Evolutionary conservation across 805 yeast species (phyloP).

Genomic region (Alloascoidea africana): DNA sequence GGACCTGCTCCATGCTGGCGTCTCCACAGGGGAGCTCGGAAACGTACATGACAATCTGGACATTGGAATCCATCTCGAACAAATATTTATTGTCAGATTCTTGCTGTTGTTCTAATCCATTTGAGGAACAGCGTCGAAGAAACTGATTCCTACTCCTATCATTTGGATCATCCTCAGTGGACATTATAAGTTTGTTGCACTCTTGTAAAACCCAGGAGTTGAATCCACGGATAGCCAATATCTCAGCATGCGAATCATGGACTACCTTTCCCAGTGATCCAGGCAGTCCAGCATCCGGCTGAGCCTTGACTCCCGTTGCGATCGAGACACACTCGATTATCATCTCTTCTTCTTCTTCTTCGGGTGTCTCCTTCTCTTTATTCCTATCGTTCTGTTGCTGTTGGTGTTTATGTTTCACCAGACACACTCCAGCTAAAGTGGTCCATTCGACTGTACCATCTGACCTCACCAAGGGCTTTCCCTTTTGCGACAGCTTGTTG

Average conservation of each 20-base stretch:
- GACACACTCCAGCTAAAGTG: slow-evolving; percentile 61
- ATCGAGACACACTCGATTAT: slow-evolving; percentile 28
- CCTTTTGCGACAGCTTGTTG: slow-evolving; percentile 18
- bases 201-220: slow-evolving; percentile 45
- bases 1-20: slow-evolving; percentile 43
- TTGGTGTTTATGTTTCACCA: too few species aligned
- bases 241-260: slow-evolving; percentile 89
- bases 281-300: slow-evolving; percentile 35
- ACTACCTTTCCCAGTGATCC: slow-evolving; percentile 43
- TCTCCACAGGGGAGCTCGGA: slow-evolving; percentile 90
- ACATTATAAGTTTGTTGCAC: slow-evolving; percentile 13
- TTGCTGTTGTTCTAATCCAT: slow-evolving; percentile 8
- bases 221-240: slow-evolving; percentile 55
- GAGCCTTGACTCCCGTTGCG: slow-evolving; percentile 74
- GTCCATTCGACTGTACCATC: slow-evolving; percentile 74
- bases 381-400: too few species aligned
- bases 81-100: slow-evolving; percentile 1
- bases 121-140: slow-evolving; percentile 10
- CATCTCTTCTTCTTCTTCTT: slow-evolving; percentile 9
- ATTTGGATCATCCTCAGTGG: slow-evolving; percentile 7
- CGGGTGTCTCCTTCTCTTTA: too few species aligned
- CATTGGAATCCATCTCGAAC: slow-evolving; percentile 20
- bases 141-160: slow-evolving; percentile 7
- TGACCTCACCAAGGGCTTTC: slow-evolving; percentile 46
- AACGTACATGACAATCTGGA: slow-evolving; percentile 41